A percentile compares a stretch with the other conserved stretches of the same genome.
phyloP scores from a whole-genome alignment of 1,284 basidiomycete species.

The Ganoderma leucocontextum region DNA sequence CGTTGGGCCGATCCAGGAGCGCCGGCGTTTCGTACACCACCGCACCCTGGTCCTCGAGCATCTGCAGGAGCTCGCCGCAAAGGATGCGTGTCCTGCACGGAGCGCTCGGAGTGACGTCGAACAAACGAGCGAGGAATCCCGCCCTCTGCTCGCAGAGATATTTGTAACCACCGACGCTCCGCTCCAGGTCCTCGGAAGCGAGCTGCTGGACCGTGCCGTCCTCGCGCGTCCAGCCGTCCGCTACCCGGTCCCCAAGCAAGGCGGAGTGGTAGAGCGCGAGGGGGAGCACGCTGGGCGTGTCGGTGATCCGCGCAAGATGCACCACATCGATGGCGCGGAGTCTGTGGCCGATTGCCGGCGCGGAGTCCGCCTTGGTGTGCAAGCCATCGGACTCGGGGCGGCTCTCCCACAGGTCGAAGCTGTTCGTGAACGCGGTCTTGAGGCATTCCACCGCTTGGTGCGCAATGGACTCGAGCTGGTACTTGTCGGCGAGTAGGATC shows the following conservation, averaged over 20 bases:
- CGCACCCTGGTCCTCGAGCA: background rate
- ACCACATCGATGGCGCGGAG: conserved; percentile 10
- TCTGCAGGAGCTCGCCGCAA: background rate
- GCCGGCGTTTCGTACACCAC: background rate
- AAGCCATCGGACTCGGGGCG: background rate
- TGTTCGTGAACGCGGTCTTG: background rate
- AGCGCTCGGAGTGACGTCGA: background rate
- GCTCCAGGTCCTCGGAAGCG: background rate
- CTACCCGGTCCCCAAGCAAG: background rate
- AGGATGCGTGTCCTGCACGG: background rate
- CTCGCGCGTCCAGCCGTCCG: background rate
- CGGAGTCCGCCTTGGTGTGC: background rate
- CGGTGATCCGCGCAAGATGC: conserved; percentile 9
- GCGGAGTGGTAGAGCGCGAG: conserved; percentile 15
- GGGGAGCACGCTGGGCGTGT: conserved; percentile 12
- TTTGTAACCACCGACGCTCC: background rate
- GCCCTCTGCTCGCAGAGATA: conserved; percentile 1
- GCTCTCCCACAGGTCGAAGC: background rate
- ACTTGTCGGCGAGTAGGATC: background rate
- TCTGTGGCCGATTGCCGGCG: background rate
- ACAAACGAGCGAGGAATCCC: background rate
- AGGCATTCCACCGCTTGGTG: background rate
- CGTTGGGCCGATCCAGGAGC: background rate
- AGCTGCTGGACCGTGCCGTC: background rate
- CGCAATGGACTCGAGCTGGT: background rate